phyloP scores from a whole-genome alignment of 495 filamentous ascomycete genomes.

The Neurospora sp. region DNA sequence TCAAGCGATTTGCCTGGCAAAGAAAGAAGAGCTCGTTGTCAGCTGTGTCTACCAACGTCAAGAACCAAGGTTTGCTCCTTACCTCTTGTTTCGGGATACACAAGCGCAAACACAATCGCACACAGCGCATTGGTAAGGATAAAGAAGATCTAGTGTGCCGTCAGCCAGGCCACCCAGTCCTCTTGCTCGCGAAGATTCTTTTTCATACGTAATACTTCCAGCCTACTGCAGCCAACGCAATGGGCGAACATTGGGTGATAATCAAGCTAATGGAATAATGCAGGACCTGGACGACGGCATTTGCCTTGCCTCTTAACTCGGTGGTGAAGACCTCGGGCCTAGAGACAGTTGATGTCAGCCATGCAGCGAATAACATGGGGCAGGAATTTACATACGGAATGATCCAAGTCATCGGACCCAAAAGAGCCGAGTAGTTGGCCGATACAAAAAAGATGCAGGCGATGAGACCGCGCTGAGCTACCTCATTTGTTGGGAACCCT shows the following conservation, averaged over 20 bases:
- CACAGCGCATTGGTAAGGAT: slow-evolving; percentile 41
- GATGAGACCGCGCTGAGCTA: slow-evolving; percentile 39
- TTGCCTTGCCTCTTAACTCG: slow-evolving; percentile 42
- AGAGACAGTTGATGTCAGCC: background rate
- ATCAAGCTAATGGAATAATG: slow-evolving; percentile 47
- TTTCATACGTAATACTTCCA: slow-evolving; percentile 35
- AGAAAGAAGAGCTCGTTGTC: background rate
- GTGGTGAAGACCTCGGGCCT: slow-evolving; percentile 48
- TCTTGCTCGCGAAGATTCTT: background rate
- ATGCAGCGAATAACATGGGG: background rate
- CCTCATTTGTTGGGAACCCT: slow-evolving; percentile 23
- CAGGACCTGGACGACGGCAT: slow-evolving; percentile 40
- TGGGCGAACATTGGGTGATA: slow-evolving; percentile 46
- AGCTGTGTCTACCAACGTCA: background rate
- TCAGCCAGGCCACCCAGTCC: background rate
- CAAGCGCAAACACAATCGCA: slow-evolving; percentile 32
- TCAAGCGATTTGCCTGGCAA: slow-evolving; percentile 36
- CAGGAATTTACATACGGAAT: slow-evolving; percentile 25
- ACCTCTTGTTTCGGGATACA: slow-evolving; percentile 45
- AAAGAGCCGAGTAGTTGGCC: slow-evolving; percentile 43
- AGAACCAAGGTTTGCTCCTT: background rate
- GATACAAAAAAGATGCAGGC: slow-evolving; percentile 51
- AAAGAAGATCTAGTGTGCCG: slow-evolving; percentile 33
- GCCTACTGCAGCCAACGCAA: slow-evolving; percentile 37
- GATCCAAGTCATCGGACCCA: slow-evolving; percentile 47